These are phyloP conservation scores for Pseudonectria foliicola DNA, from an alignment of 2,329 filamentous ascomycete genomes.

Conservation along the genomic window DNA sequence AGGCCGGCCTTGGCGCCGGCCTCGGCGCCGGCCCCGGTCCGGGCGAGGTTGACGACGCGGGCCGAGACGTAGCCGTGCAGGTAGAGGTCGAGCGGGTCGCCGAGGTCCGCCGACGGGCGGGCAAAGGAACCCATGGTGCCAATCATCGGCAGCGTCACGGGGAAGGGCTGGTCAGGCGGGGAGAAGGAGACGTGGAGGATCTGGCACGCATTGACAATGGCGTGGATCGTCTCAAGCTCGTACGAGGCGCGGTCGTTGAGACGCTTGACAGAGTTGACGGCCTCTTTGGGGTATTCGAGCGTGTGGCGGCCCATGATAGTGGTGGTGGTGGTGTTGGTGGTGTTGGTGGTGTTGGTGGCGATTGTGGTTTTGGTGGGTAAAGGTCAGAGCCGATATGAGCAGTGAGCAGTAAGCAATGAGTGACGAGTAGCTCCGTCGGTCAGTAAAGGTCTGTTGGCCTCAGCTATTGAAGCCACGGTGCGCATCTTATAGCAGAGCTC, in stretches of 20 bases:
- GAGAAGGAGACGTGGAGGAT: constrained; percentile 78
- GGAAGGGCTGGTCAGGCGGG: constrained; percentile 58
- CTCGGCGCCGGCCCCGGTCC: constrained; percentile 10
- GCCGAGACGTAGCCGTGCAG: constrained; percentile 79
- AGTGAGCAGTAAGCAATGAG: too few relatives aligned
- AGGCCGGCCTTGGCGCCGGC: constrained; percentile 39
- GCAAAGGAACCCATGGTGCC: constrained; percentile 71
- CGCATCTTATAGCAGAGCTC: too few relatives aligned
- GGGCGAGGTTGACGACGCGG: constrained; percentile 63
- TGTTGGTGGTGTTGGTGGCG: not conserved
- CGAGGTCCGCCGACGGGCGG: constrained; percentile 49
- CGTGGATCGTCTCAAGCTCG: constrained; percentile 64
- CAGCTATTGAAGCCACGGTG: too few relatives aligned
- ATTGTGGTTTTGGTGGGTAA: not conserved
- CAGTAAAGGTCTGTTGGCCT: too few relatives aligned
- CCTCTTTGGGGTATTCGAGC: constrained; percentile 56
- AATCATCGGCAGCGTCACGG: constrained; percentile 76
- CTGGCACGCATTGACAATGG: constrained; percentile 65
- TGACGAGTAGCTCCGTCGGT: too few relatives aligned
- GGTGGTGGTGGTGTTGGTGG: not conserved
- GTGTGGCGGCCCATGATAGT: constrained; percentile 28
- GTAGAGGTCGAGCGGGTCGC: constrained; percentile 67
- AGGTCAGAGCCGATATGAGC: constrained; percentile 4
- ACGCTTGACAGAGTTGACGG: constrained; percentile 60
- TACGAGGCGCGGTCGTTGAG: constrained; percentile 62